Evolutionary conservation across 257 asterid species (phyloP).

Genomic region (Ajuga chamaepitys): DNA sequence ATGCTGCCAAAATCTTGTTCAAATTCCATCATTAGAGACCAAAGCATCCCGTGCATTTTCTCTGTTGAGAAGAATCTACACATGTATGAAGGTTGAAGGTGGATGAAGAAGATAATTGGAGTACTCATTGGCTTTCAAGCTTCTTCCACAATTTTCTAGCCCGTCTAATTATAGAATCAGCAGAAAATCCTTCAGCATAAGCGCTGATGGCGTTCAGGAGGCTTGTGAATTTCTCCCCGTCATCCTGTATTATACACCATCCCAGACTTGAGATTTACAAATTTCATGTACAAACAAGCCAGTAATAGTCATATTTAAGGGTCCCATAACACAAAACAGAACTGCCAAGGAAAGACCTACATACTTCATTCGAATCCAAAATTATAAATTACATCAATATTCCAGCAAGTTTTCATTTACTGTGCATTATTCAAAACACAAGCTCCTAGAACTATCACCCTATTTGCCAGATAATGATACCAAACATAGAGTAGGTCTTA

Average conservation of each 20-base stretch:
- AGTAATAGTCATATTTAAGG: background rate
- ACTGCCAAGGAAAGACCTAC: background rate
- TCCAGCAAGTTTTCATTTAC: background rate
- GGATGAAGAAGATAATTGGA: background rate
- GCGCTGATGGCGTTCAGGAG: constrained; percentile 86
- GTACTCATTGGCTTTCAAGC: constrained; percentile 54
- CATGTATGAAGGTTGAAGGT: background rate
- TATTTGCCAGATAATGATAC: background rate
- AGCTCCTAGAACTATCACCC: background rate
- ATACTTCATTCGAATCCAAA: background rate
- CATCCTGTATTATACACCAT: constrained; percentile 48
- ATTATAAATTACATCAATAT: background rate
- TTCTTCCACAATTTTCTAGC: constrained; percentile 74
- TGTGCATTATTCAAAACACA: background rate
- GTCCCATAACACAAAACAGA: background rate
- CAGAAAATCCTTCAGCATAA: constrained; percentile 92
- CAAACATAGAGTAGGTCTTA: constrained; percentile 4
- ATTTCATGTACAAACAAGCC: background rate
- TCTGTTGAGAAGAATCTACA: background rate
- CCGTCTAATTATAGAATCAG: constrained; percentile 75
- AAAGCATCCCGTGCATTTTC: constrained; percentile 6
- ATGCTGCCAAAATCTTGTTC: constrained; percentile 11
- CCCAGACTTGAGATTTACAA: background rate
- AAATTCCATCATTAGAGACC: background rate
- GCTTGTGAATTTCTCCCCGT: constrained; percentile 82